Base-by-base conservation (phyloP, 2,329 filamentous ascomycete species). In the Clathrospora elynae region DNA sequence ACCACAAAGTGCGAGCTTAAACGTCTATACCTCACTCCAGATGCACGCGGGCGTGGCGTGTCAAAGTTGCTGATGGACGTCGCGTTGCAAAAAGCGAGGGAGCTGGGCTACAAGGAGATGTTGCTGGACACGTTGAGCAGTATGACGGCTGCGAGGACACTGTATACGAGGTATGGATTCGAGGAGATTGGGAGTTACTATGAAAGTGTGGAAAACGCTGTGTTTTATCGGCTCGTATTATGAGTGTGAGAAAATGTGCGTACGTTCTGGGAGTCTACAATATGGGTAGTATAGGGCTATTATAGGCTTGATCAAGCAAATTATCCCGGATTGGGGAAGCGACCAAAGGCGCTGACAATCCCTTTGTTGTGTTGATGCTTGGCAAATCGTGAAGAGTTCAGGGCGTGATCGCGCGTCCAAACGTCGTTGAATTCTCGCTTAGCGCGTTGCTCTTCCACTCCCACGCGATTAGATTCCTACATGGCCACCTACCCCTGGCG, bases 161-260 rank as follows among this genome's bases (percentile, higher is more conserved):
- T 83, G 51, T 84, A 84, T 65, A 59, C 59, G 34, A 60, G 59
- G 4, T 59, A 74, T 46, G 80, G 81, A 1, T 84, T 84, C 61
- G 64, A 67, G 49, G 73, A 78, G 51, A 74, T 75, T 25, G 68
- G 71, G 26, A 60, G 71, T 16, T 84, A 84, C 55, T 83, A 84
- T 61, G 72, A 79, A 10, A 82, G 76, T 22, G 52, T 82, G 23
- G 68, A 76, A 35, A 74, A 72, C 18, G 81, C 79, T 5, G 66
- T 77, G 11, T 84, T 82, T 56, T 67, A 83, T 56, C 71, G 65
- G 18, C 52, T 75, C 42, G 55, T 54, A 8, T 38, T 69, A 29
- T 55, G 28, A 49, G 9, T n/a, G n/a, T n/a, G n/a, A 8, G 19
- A 24, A 12, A 2, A 9, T 6, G 6, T 29, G 9, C 9, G 18